Evolutionary conservation across 2,329 filamentous ascomycete species (phyloP), one percentile per base, ranked within the genome.

Genomic region (Microdochium nivale): DNA sequence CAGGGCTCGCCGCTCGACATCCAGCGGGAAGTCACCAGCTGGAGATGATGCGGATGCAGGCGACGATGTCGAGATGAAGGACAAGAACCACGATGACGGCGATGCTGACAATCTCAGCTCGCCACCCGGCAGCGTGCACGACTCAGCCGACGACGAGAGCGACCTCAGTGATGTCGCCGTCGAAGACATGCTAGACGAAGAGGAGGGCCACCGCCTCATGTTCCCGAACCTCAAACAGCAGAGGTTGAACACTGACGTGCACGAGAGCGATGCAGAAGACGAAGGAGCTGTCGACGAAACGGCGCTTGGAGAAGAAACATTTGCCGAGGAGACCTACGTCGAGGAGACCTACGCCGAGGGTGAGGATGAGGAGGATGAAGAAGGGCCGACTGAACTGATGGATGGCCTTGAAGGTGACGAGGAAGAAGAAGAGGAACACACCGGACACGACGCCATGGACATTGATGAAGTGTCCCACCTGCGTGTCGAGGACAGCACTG

Each of bases 121-220:
- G 52, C 75, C 77, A 5, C 74, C 76, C 0, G 79, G 77, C 5
- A 88, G 80, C 53, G 68, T 83, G 8, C 79, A 84, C 54, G 82
- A 86, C 54, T 84, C 78, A 40, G 83, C 80, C 0, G 83, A 87
- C 55, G 82, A 86, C 51, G 84, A 87, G 64, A 87, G 83, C 60
- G 84, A 87, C 55, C 70, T 87, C 0, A 87, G 82, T 50, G 84
- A 87, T 54, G 77, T 83, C 3, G 73, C 81, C 25, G 68, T 77
- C 3, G 78, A 76, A 40, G 80, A 80, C 52, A 55, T 66, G 10
- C 30, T 65, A 23, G 78, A 83, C 49, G 77, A 81, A 46, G 77
- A 83, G 40, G 74, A 77, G 27, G 77, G 78, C 1, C 70, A 74
- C 1, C 72, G 72, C 13, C 60, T 82, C 25, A 65, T 81, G 65